A percentile compares a stretch with the other conserved stretches of the same genome.
These are phyloP conservation scores for Solanum sejunctum DNA, from an alignment of 257 asterid genomes.

Conservation along the genomic window DNA sequence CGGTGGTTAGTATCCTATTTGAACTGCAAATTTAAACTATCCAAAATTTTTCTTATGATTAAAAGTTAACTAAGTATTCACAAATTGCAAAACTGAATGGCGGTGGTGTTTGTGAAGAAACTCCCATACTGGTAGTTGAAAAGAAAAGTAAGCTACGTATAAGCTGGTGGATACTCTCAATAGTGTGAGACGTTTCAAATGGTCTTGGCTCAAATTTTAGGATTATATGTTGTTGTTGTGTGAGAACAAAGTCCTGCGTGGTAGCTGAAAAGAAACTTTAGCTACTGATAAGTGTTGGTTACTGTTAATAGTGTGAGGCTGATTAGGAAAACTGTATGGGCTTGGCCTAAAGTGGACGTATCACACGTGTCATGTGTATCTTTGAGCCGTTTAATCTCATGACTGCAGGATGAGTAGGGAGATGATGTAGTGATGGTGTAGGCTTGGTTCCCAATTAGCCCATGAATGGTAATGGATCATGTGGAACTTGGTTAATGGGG, in stretches of 20 bases:
- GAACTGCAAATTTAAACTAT: neutral
- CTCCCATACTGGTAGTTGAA: neutral
- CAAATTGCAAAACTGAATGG: neutral
- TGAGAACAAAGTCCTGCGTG: neutral
- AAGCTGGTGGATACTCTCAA: neutral
- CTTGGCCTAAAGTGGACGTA: neutral
- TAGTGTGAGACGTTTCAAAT: neutral
- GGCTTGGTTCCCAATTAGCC: neutral
- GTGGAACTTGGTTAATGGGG: neutral
- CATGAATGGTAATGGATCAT: neutral
- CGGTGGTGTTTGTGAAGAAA: neutral
- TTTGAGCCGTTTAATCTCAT: neutral
- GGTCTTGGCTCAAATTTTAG: neutral
- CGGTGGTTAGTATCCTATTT: slow-evolving; percentile 34
- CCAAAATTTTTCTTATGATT: neutral
- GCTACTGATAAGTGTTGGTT: neutral
- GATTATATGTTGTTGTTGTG: neutral
- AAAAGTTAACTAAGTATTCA: neutral
- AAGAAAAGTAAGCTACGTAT: neutral
- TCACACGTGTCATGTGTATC: neutral
- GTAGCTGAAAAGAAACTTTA: neutral
- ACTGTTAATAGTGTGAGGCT: neutral
- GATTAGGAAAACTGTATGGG: neutral
- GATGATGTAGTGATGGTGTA: neutral
- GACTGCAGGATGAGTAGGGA: neutral